Evolutionary conservation across 208 protist genomes (phyloP), one percentile per base, ranked within the genome.

Genomic region (Crithidia sp.): DNA sequence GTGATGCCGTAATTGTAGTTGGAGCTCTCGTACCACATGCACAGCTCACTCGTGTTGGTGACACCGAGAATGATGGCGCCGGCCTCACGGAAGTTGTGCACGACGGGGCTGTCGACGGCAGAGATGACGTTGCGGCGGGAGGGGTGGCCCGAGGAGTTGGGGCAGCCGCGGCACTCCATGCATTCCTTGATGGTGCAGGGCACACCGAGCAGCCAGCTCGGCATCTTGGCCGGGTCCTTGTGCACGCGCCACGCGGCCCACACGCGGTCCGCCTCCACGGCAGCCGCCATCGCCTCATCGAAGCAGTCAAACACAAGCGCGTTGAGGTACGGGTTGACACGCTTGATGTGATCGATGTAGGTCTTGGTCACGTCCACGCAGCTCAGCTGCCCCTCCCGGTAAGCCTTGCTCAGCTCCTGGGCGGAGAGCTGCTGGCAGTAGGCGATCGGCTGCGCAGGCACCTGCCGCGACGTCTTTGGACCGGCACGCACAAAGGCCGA

Each of bases 1-100:
- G 84, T 89, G 76, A 93, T 94, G 71, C 93, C 93, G 82, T 96
- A 96, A 53, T 93, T 77, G 77, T 94, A 86, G 79, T 97, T 97
- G 69, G 79, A 90, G 74, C 88, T 96, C 77, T 97, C 90, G 53
- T 90, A 93, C 88, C 90, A 94, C 89, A 96, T 95, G 80, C 90
- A 94, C 28, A 94, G 76, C 79, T 95, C 92, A 69, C 85, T 89
- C 17, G 87, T 95, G 87, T 97, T 97, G 7, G 93, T 97, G 41
- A 95, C 89, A 19, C 91, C 93, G 63, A 97, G 87, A 67, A 97
- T 95, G 66, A 97, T 78, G n/a, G 91, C 91, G 47, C 93, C 93
- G n/a, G 93, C 89, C 28, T 86, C 86, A 54, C 88, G 82, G 63
- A 97, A 93, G 82, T 95, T 93, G 28, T 87, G 73, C 57, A 96